Base-by-base conservation (phyloP, 1,284 basidiomycete genomes). In the Cryptococcus wingfieldii region DNA sequence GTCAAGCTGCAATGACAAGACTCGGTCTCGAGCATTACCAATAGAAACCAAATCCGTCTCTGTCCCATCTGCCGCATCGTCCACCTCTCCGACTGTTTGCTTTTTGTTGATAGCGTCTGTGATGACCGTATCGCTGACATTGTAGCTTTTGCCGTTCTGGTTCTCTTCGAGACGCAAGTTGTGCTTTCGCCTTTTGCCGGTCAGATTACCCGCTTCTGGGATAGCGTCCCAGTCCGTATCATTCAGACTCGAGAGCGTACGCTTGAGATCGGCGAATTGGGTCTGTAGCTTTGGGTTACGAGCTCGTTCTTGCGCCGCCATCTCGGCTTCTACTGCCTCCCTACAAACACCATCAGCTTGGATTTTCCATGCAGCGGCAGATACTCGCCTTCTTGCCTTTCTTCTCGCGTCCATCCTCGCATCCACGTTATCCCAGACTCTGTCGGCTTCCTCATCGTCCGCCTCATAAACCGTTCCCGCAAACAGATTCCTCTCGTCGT, bases 41-140 rank as follows among this genome's bases (percentile, higher is more conserved):
- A 98, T 97, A 75, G 96, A 94, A n/a, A 95, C 87, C 59, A 98
- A 89, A 74, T 97, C 93, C 9, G 92, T 95, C 66, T 94, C 81
- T 0, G 86, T 83, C 4, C 90, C 90, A 43, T 73, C 72, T 10
- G 81, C 90, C 0, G 79, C 81, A 66, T 85, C 84, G 43, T 84
- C 77, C 50, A 90, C 78, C 70, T 93, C 88, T 41, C 90, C 89
- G 38, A 96, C 84, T 42, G 94, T 81, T 43, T 63, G 59, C 54
- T 78, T 80, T 28, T 71, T 65, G 23, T 78, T 77, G 3, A 78
- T 69, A 2, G 77, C 75, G 31, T 78, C 79, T 7, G 80, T 72
- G 12, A 83, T 66, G 55, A 98, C 84, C 65, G 89, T 90, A 76
- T 98, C 95, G 42, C 92, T 90, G 37, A 98, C 90, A 64, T 87